Evolutionary conservation across 2,329 filamentous ascomycete species (phyloP).

Genomic region (Aureobasidium musti): DNA sequence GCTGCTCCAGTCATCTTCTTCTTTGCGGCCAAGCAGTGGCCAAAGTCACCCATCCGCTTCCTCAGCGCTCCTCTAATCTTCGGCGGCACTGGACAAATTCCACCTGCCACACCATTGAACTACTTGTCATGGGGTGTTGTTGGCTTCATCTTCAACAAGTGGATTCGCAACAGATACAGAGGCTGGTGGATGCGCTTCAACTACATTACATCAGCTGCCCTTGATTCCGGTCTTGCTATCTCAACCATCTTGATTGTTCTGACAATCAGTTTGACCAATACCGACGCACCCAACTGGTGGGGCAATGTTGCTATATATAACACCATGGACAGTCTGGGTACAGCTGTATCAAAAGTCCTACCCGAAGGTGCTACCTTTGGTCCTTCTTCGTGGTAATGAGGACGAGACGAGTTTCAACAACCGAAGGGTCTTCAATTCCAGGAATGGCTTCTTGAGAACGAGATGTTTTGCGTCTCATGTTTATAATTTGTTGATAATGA

Average conservation of each 20-base stretch:
- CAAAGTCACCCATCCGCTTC: slow-evolving; percentile 30
- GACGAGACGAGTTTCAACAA: background rate
- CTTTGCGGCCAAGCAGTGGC: slow-evolving; percentile 38
- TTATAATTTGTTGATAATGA: background rate
- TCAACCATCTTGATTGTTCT: slow-evolving; percentile 84
- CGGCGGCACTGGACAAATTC: slow-evolving; percentile 81
- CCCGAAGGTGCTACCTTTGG: slow-evolving; percentile 24
- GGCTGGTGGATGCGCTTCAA: slow-evolving; percentile 92
- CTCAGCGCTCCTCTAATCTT: slow-evolving; percentile 67
- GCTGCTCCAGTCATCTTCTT: slow-evolving; percentile 73
- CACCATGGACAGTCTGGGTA: slow-evolving; percentile 35
- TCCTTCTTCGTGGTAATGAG: slow-evolving; percentile 20
- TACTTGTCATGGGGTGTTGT: slow-evolving; percentile 86
- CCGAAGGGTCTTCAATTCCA: background rate
- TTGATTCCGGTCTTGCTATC: slow-evolving; percentile 80
- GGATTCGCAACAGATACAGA: slow-evolving; percentile 66
- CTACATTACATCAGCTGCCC: slow-evolving; percentile 80
- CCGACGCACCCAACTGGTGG: slow-evolving; percentile 79
- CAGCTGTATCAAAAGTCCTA: slow-evolving; percentile 33
- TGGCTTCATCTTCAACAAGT: slow-evolving; percentile 80
- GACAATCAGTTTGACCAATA: slow-evolving; percentile 78
- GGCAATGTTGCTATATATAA: slow-evolving; percentile 67
- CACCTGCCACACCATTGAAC: slow-evolving; percentile 77
- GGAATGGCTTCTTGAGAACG: background rate
- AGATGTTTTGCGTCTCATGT: background rate